Evolutionary conservation across 495 filamentous ascomycete genomes (phyloP).

Genomic region (Tuber calosporum): DNA sequence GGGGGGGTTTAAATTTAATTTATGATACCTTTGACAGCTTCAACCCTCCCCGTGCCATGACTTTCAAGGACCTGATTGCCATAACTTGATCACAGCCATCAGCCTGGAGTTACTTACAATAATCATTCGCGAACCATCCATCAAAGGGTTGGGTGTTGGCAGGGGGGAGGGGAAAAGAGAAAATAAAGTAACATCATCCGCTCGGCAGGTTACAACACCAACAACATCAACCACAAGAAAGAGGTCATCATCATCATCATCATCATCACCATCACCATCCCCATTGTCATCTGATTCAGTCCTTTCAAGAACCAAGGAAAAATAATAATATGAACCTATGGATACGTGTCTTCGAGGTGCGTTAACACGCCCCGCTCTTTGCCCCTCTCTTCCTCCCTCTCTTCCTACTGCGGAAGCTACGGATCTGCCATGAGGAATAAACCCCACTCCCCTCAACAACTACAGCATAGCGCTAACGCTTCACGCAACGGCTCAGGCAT

Average conservation of each 20-base stretch:
- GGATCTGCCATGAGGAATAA: slow-evolving; percentile 24
- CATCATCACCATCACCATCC: background rate
- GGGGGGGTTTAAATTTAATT: background rate
- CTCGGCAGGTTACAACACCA: slow-evolving; percentile 1
- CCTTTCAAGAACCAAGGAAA: slow-evolving; percentile 14
- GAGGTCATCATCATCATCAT: slow-evolving; percentile 5
- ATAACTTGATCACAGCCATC: background rate
- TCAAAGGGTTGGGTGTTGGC: no score
- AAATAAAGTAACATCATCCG: background rate
- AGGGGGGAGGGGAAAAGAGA: background rate
- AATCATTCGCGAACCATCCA: background rate
- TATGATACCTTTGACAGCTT: background rate
- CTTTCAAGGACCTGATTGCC: background rate
- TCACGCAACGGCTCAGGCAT: slow-evolving; percentile 26
- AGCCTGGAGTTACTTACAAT: background rate
- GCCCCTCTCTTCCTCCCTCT: slow-evolving; percentile 14
- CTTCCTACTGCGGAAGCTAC: slow-evolving; percentile 15
- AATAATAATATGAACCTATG: slow-evolving; percentile 38
- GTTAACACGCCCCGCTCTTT: slow-evolving; percentile 45
- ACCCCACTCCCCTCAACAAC: slow-evolving; percentile 9
- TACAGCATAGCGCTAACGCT: slow-evolving; percentile 16
- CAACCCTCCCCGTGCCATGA: background rate
- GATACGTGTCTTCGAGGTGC: slow-evolving; percentile 50
- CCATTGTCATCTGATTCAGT: slow-evolving; percentile 15
- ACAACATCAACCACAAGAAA: background rate